phyloP scores from a whole-genome alignment of 768 basidiomycete genomes.

The Suillus fuscotomentosus region DNA sequence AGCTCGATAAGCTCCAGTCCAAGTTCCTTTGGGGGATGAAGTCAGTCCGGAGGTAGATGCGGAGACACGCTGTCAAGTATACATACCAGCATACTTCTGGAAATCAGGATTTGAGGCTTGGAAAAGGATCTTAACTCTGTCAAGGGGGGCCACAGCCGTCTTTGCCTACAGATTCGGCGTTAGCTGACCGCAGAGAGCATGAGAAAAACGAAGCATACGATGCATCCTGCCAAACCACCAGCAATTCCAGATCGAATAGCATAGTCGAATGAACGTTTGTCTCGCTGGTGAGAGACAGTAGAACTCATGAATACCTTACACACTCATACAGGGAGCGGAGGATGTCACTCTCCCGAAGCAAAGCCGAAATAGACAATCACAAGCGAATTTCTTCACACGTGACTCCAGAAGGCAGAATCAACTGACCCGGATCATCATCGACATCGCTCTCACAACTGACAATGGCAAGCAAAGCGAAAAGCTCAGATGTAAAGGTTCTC shows the following conservation, averaged over 20 bases:
- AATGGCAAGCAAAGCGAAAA: conserved; percentile 51
- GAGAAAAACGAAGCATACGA: conserved; percentile 55
- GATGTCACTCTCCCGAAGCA: not conserved
- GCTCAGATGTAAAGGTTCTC: conserved; percentile 52
- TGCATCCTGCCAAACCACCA: conserved; percentile 91
- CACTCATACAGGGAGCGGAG: conserved; percentile 6
- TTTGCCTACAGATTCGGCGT: conserved; percentile 62
- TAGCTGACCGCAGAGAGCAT: conserved; percentile 3
- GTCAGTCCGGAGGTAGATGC: conserved; percentile 24
- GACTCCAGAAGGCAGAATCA: not conserved
- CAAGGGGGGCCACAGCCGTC: conserved; percentile 92
- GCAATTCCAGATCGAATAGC: conserved; percentile 84
- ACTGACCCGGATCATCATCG: not conserved
- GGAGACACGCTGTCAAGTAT: conserved; percentile 32
- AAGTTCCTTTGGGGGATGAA: conserved; percentile 58
- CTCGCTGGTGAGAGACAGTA: conserved; percentile 36
- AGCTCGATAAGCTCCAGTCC: conserved; percentile 82
- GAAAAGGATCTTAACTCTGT: conserved; percentile 98
- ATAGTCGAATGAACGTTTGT: conserved; percentile 57
- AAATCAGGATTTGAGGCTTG: conserved; percentile 97
- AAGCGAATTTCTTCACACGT: not conserved
- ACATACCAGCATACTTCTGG: conserved; percentile 85
- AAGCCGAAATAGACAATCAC: not conserved
- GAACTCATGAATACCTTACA: conserved; percentile 30
- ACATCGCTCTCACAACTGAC: not conserved